Conservation (phyloP, 2,329 filamentous ascomycete genomes). For the Fusarium sulawesiense region DNA sequence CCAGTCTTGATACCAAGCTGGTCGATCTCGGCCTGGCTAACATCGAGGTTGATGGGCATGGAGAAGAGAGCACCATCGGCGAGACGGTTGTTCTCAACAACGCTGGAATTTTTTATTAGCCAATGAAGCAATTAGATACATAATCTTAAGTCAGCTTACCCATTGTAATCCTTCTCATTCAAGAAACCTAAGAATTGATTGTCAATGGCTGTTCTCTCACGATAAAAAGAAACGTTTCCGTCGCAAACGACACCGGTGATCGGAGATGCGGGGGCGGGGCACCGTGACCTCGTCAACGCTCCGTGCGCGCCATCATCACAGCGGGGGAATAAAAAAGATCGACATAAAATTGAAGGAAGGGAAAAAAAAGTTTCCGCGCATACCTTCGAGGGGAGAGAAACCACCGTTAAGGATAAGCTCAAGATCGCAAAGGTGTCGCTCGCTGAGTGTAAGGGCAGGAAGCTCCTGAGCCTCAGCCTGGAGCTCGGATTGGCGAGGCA, state of each 20-base stretch:
- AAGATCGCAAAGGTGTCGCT: slow-evolving; percentile 97
- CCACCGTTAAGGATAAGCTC: slow-evolving; percentile 97
- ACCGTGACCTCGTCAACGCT: slow-evolving; percentile 12
- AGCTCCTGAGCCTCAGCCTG: slow-evolving; percentile 85
- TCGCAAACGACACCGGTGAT: slow-evolving; percentile 20
- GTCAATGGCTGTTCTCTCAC: slow-evolving; percentile 25
- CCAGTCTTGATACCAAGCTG: slow-evolving; percentile 81
- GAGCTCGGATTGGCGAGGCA: slow-evolving; percentile 83
- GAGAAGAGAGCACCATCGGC: slow-evolving; percentile 90
- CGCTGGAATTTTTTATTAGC: slow-evolving; percentile 65
- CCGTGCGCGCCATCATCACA: slow-evolving; percentile 32
- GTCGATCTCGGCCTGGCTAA: slow-evolving; percentile 79
- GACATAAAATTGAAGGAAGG: background rate
- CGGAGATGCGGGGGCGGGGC: slow-evolving; percentile 45
- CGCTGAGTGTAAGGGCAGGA: slow-evolving; percentile 84
- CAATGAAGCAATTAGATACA: background rate
- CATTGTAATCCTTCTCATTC: slow-evolving; percentile 96
- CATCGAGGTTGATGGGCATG: slow-evolving; percentile 96
- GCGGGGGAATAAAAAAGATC: slow-evolving; percentile 10
- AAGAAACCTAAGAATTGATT: slow-evolving; percentile 78
- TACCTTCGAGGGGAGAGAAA: slow-evolving; percentile 97
- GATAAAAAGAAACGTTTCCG: background rate
- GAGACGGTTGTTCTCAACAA: slow-evolving; percentile 89
- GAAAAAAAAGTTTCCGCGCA: slow-evolving; percentile 50
- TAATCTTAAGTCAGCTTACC: slow-evolving; percentile 63